phyloP scores from a whole-genome alignment of 768 basidiomycete genomes.

The Serendipita sp. region DNA sequence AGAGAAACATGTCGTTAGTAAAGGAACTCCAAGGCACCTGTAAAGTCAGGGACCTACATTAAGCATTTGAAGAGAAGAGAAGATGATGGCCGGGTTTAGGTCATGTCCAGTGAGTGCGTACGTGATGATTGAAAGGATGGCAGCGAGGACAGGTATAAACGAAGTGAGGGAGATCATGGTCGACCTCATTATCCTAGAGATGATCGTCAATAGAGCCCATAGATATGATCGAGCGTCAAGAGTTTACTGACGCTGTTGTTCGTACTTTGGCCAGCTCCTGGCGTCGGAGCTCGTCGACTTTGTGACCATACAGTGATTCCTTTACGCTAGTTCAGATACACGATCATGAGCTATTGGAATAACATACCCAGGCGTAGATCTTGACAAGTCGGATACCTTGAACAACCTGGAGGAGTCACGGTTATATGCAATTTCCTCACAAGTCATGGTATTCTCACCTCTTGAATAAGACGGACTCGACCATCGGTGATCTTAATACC shows the following conservation, averaged over 20 bases:
- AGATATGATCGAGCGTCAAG: not conserved
- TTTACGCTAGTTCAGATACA: not conserved
- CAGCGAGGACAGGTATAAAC: constrained; percentile 36
- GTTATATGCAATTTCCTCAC: not conserved
- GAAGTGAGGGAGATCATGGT: constrained; percentile 29
- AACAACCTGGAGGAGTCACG: constrained; percentile 27
- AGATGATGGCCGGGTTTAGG: constrained; percentile 38
- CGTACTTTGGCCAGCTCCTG: constrained; percentile 14
- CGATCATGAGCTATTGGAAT: constrained; percentile 17
- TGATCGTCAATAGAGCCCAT: not conserved
- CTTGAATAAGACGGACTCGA: constrained; percentile 47
- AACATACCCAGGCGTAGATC: constrained; percentile 40
- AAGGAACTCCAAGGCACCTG: too few relatives aligned
- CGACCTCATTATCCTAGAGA: constrained; percentile 23
- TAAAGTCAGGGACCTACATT: constrained; percentile 22
- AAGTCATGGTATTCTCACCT: constrained; percentile 21
- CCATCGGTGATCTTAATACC: constrained; percentile 51
- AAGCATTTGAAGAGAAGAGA: constrained; percentile 42
- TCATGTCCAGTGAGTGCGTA: constrained; percentile 42
- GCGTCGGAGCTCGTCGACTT: constrained; percentile 25
- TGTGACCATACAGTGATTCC: constrained; percentile 21
- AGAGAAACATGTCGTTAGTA: not conserved
- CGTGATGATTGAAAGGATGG: constrained; percentile 41
- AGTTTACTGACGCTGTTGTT: constrained; percentile 17
- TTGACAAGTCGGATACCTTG: constrained; percentile 55